A percentile compares a stretch with the other conserved stretches of the same genome.
phyloP scores from a whole-genome alignment of 345 rosid species.

The Lenwebbia sp. region DNA sequence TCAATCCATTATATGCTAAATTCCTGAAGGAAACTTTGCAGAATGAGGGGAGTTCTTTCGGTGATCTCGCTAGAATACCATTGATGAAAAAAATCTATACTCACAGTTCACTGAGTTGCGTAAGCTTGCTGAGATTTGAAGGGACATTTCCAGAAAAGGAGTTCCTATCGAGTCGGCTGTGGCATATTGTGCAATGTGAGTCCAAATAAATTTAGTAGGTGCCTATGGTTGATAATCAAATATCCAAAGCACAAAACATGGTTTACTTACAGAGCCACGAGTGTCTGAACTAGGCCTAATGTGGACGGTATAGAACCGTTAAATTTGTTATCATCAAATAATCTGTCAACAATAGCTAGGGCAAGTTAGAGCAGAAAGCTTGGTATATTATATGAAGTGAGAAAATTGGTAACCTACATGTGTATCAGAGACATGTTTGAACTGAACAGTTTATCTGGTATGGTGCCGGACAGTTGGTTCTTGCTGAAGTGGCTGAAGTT shows the following conservation, averaged over 20 bases:
- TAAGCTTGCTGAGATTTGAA: constrained; percentile 9
- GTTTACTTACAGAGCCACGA: constrained; percentile 31
- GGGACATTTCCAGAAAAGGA: constrained; percentile 20
- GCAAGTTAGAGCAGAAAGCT: background rate
- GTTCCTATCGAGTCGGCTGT: constrained; percentile 33
- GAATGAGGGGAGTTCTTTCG: background rate
- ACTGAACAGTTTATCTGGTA: constrained; percentile 29
- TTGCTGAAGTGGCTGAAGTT: constrained; percentile 24
- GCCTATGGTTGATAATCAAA: background rate
- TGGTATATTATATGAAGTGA: background rate
- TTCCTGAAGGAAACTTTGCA: constrained; percentile 8
- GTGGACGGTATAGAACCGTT: constrained; percentile 19
- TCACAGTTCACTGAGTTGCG: constrained; percentile 20
- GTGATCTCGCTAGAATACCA: background rate
- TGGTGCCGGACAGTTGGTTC: constrained; percentile 22
- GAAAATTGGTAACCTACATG: constrained; percentile 13
- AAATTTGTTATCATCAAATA: constrained; percentile 25
- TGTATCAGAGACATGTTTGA: constrained; percentile 26
- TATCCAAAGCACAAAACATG: background rate
- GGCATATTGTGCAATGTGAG: background rate
- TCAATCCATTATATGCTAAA: constrained; percentile 20
- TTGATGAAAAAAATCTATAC: constrained; percentile 4
- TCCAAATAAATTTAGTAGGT: background rate
- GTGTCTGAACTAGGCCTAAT: constrained; percentile 10
- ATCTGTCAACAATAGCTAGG: constrained; percentile 6